Base-by-base conservation (phyloP, 1,139 yeast species). In the Yamadazyma oceani region DNA sequence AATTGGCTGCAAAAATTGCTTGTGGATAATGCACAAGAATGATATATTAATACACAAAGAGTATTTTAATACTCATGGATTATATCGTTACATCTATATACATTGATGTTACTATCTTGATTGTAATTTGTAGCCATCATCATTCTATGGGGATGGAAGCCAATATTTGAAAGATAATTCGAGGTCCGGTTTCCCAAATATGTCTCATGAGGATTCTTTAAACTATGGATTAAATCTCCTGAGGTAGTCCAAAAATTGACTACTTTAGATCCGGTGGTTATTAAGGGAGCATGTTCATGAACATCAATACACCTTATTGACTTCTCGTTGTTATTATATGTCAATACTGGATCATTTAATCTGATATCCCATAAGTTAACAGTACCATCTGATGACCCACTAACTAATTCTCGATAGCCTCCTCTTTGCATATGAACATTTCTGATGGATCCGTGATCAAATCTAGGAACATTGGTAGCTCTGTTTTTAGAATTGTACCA, bases 401-500 rank as follows among this genome's bases (percentile, higher is more conserved):
- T 82, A 2, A 85, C 85, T 34, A 94, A 71, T 58, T 94, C 99
- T 40, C 99, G 73, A 48, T 80, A 81, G 0, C 98, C 98, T 25
- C 98, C 98, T 54, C 98, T 73, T 66, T 92, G 99, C 95, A 92
- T 85, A 50, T 88, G 95, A 2, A 90, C 81, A 49, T 86, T 88
- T 38, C 84, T 71, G 35, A 94, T 80, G 50, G 90, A 78, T 2
- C 86, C 75, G 29, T 68, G 58, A 33, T 78, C 50, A 36, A 44
- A 42, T 2, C 53, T 45, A 24, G 45, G 38, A 5, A 17, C 27
- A 32, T 32, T 39, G 36, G 19, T 31, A 32, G 44, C 13, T 31
- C 42, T 26, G 21, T 38, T 25, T 12, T 34, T 42, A 30, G 42
- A 22, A 26, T 31, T 32, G 26, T 77, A 74, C 96, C 97, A 92